phyloP scores from a whole-genome alignment of 2,329 filamentous ascomycete species.

The Alternaria sp. region DNA sequence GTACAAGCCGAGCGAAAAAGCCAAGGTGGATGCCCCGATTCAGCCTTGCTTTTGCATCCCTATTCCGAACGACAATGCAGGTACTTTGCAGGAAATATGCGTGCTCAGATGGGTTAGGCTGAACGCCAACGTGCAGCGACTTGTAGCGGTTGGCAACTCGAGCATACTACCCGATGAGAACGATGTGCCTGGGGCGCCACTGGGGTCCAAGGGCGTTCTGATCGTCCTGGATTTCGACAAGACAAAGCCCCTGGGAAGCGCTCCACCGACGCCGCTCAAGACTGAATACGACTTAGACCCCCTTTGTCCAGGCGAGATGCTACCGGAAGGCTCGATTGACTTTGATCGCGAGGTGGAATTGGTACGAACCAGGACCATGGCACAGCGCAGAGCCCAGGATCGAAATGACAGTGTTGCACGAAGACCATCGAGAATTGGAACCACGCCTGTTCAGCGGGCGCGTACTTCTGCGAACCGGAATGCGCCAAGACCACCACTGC shows the following conservation, averaged over 20 bases:
- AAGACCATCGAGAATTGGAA: conserved; percentile 35
- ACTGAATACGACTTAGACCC: conserved; percentile 48
- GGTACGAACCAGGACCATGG: conserved; percentile 47
- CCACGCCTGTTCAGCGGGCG: conserved; percentile 36
- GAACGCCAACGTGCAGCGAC: conserved; percentile 38
- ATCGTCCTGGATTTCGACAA: conserved; percentile 50
- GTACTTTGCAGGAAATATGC: conserved; percentile 46
- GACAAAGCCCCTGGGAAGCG: conserved; percentile 27
- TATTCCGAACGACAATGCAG: conserved; percentile 39
- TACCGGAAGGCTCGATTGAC: conserved; percentile 50
- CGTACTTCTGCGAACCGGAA: conserved; percentile 35
- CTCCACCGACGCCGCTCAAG: conserved; percentile 34
- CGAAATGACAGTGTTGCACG: conserved; percentile 23
- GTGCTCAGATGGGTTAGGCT: conserved; percentile 46
- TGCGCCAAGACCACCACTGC: conserved; percentile 23
- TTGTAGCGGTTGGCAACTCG: conserved; percentile 49
- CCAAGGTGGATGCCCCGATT: conserved; percentile 39
- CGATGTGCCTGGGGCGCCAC: conserved; percentile 34
- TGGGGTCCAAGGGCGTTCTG: conserved; percentile 46
- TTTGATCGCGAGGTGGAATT: conserved; percentile 52
- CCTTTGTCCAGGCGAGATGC: conserved; percentile 45
- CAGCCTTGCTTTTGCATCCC: conserved; percentile 48
- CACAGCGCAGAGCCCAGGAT: conserved; percentile 45
- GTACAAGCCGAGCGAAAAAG: conserved; percentile 36
- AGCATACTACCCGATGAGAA: conserved; percentile 30